phyloP scores from a whole-genome alignment of 2,329 filamentous ascomycete genomes.

The Curvularia spicifera region DNA sequence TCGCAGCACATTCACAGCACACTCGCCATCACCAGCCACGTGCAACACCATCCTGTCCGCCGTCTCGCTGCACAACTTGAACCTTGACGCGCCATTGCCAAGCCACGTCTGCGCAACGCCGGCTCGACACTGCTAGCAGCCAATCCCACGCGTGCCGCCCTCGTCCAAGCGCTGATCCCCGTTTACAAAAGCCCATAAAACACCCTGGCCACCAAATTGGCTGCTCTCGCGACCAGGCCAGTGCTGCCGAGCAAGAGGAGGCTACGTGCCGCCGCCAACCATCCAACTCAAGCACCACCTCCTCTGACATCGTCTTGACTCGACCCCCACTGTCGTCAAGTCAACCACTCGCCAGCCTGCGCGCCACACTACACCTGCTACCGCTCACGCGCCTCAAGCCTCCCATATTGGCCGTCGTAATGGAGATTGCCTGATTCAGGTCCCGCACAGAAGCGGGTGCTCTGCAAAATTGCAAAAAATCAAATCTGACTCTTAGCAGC shows the following conservation, averaged over 20 bases:
- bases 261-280: constrained; percentile 21
- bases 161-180: constrained; percentile 38
- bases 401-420: constrained; percentile 28
- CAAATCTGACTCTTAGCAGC: constrained; percentile 21
- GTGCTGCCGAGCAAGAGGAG: constrained; percentile 7
- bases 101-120: constrained; percentile 30
- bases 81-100: constrained; percentile 23
- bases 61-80: constrained; percentile 39
- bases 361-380: not conserved
- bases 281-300: no score
- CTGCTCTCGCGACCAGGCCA: constrained; percentile 8
- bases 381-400: constrained; percentile 3
- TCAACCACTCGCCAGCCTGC: not conserved
- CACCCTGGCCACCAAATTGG: constrained; percentile 32
- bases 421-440: constrained; percentile 31
- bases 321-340: not conserved
- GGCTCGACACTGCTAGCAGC: constrained; percentile 34
- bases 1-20: not conserved
- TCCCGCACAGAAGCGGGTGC: constrained; percentile 23
- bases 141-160: constrained; percentile 24
- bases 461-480: constrained; percentile 28
- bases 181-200: constrained; percentile 32
- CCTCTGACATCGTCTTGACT: not conserved
- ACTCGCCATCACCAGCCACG: constrained; percentile 4
- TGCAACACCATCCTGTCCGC: not conserved